A percentile compares a stretch with the other conserved stretches of the same genome.
Evolutionary conservation across 306 rosid species (phyloP).

Genomic region (Calophaca sinica): DNA sequence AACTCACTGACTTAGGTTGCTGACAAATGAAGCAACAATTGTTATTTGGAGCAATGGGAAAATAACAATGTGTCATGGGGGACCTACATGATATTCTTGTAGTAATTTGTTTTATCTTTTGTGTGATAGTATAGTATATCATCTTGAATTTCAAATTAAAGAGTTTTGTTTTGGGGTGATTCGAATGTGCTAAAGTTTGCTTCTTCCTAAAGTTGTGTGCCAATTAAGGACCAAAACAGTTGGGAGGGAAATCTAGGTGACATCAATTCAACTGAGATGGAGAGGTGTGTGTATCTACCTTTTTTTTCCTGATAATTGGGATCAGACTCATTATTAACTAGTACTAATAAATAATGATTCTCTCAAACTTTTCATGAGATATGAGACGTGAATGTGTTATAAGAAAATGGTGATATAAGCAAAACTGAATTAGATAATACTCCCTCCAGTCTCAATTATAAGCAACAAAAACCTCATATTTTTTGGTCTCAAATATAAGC

Average conservation of each 20-base stretch:
- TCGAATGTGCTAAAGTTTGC: slow-evolving; percentile 50
- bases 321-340: neutral
- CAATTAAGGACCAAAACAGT: slow-evolving; percentile 43
- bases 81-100: slow-evolving; percentile 41
- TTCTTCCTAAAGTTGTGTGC: slow-evolving; percentile 45
- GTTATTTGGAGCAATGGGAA: slow-evolving; percentile 46
- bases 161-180: slow-evolving; percentile 38
- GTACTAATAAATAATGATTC: no score
- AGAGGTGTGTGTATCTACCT: neutral
- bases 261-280: slow-evolving; percentile 32
- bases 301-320: neutral
- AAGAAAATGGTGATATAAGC: no score
- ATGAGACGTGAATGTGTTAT: no score
- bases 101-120: slow-evolving; percentile 23
- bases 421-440: no score
- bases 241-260: slow-evolving; percentile 47
- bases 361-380: no score
- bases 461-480: no score
- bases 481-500: no score
- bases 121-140: neutral
- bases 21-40: slow-evolving; percentile 48
- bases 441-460: no score
- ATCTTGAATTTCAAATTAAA: slow-evolving; percentile 50
- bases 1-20: slow-evolving; percentile 45
- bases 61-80: slow-evolving; percentile 2